These are phyloP conservation scores for Crucihimalaya himalaica DNA, from an alignment of 345 rosid genomes.

Conservation along the genomic window DNA sequence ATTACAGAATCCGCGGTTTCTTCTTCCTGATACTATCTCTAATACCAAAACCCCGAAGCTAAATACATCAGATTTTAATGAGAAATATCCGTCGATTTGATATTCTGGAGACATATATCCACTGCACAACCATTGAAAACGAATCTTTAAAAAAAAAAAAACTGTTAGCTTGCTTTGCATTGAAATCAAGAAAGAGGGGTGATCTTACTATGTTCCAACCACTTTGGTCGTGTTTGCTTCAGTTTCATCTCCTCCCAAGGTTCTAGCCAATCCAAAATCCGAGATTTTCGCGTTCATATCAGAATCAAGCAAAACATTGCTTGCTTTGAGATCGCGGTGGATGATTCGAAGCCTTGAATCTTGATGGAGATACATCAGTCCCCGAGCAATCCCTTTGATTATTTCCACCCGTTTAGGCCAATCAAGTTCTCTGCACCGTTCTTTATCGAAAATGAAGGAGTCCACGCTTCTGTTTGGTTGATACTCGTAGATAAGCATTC, in stretches of 20 bases:
- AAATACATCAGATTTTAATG: conserved; percentile 42
- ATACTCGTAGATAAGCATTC: conserved; percentile 56
- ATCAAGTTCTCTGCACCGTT: conserved; percentile 28
- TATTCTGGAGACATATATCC: conserved; percentile 46
- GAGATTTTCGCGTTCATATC: conserved; percentile 43
- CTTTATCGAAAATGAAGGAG: conserved; percentile 32
- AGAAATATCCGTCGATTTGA: conserved; percentile 39
- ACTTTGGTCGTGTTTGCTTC: conserved; percentile 42
- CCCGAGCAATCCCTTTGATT: conserved; percentile 45
- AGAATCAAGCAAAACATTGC: conserved; percentile 40
- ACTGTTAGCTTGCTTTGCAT: background rate
- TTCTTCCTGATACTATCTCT: conserved; percentile 40
- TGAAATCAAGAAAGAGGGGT: conserved; percentile 1
- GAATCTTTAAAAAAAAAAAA: no score
- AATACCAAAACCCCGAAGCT: conserved; percentile 42
- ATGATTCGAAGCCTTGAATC: conserved; percentile 45
- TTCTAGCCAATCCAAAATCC: conserved; percentile 45
- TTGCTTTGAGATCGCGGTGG: conserved; percentile 44
- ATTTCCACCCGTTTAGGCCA: conserved; percentile 39
- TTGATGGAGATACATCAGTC: conserved; percentile 45
- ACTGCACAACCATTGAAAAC: conserved; percentile 14
- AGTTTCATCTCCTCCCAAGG: conserved; percentile 41
- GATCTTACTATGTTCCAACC: conserved; percentile 43
- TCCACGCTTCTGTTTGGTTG: conserved; percentile 53
- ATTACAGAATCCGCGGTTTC: conserved; percentile 40